Base-by-base conservation (phyloP, 495 filamentous ascomycete species). In the Pseudoneurospora amorphoporcata region DNA sequence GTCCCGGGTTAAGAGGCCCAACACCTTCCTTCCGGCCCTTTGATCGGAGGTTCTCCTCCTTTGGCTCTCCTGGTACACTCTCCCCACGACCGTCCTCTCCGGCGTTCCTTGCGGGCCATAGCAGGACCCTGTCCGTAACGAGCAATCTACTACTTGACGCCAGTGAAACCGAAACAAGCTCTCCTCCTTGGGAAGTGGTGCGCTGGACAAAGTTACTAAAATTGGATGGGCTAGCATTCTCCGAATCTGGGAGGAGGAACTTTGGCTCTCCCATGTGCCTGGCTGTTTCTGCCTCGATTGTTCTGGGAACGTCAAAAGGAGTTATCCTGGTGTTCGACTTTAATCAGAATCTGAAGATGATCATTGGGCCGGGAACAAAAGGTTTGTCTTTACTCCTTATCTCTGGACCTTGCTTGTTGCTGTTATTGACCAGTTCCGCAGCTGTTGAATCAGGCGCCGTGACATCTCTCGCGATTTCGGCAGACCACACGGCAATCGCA, bases 321-420 rank as follows among this genome's bases (percentile, higher is more conserved):
- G 92, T 97, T 77, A 91, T 98, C 53, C 83, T 99, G 78, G 88
- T 97, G 61, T 98, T 98, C 83, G 96, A 99, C 82, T 98, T 97
- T 81, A 92, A 95, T 79, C 95, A 99, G 81, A 97, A 89, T 75
- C 83, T 98, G 72, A 97, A 96, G 82, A 89, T 91, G 75, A 95
- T 98, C 70, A 92, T 99, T 76, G 95, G 95, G 16, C 90, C 90
- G n/a, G 94, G 94, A 45, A 98, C 95, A 29, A 96, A 95, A 87
- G 94, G 93, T 93, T 83, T 68, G 87, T 71, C 68, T 71, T 32
- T 14, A 61, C n/a, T 37, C 73, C 9, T 12, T 38, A 23, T 4
- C 1, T 4, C 1, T 73, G 29, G 39, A 42, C 40, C 69, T 70
- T 41, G 68, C 61, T 42, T 53, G 45, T 9, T 43, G 10, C 10